phyloP scores from a whole-genome alignment of 2,329 filamentous ascomycete genomes.

The Cercospora brassicicola region DNA sequence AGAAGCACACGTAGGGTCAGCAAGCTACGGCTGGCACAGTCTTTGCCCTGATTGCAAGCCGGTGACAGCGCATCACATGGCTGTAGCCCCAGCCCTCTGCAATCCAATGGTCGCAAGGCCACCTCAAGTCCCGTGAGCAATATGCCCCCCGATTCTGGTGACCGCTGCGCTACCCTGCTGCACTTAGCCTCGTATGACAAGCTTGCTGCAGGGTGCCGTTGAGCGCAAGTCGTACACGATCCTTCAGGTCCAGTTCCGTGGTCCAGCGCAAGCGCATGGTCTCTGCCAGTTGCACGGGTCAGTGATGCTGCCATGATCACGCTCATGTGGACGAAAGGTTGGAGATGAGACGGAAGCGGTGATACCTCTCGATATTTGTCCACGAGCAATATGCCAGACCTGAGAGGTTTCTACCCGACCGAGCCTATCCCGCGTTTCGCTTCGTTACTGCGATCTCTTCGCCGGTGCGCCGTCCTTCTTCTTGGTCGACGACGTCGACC shows the following conservation, averaged over 20 bases:
- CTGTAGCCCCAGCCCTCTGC: not conserved
- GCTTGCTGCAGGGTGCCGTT: not conserved
- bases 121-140: not conserved
- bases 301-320: not conserved
- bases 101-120: not conserved
- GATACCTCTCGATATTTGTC: constrained; percentile 16
- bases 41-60: not conserved
- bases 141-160: not conserved
- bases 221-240: constrained; percentile 9
- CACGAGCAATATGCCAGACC: not conserved
- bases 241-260: not conserved
- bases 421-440: not conserved
- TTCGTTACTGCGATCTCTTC: constrained; percentile 1
- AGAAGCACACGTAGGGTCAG: not conserved
- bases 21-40: not conserved
- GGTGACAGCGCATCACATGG: not conserved
- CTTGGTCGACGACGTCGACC: constrained; percentile 16
- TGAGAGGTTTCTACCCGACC: not conserved
- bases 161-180: not conserved
- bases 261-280: not conserved
- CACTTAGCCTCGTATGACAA: not conserved
- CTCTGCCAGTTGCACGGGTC: constrained; percentile 12
- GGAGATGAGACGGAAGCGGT: constrained; percentile 4
- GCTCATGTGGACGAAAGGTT: not conserved
- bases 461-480: constrained; percentile 15